Evolutionary conservation across 2,329 filamentous ascomycete species (phyloP), one percentile per base, ranked within the genome.

Genomic region (Paraconiothyrium sp.): DNA sequence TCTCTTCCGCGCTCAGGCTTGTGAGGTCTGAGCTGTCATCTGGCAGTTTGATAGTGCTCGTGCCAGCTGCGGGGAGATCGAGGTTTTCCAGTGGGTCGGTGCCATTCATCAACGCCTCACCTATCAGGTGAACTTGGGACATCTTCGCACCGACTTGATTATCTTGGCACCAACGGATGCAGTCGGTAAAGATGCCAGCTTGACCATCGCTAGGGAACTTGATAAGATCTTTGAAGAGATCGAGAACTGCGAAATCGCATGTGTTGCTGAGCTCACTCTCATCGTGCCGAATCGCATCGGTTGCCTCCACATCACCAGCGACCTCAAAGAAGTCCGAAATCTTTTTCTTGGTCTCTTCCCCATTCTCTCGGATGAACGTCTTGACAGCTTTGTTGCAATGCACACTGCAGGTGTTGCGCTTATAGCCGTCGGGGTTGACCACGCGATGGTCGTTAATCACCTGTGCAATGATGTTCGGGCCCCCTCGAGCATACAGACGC

Each of bases 351-450:
- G 72, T 75, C 0, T 66, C 41, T 0, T 57, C 46, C 0, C 55
- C 46, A 3, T 70, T 57, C 2, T 35, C 56, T 1, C 71, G 72
- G 1, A 60, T 61, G 9, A 47, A 37, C 2, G 41, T n/a, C 49
- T 69, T 72, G 30, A 75, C 65, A 0, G 72, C 69, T 0, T 66
- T 71, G 0, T 65, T 72, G 54, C 70, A 75, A 50, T 75, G 76
- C 1, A 76, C 72, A 0, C 68, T 70, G 44, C 66, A 69, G 0
- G 75, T 76, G 44, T 77, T 77, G 1, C 69, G 67, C 1, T 75
- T 63, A 30, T 75, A 77, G 0, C 69, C 68, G 3, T 64, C 34
- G 10, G 72, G 72, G 0, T 66, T 48, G 37, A 74, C 60, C 0
- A 56, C 50, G 9, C 74, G 70, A 43, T 77, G 66, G 0, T 62